Evolutionary conservation across 371 early-diverging fungal genomes (phyloP).

Genomic region (Choanephora cucurbitarum): DNA sequence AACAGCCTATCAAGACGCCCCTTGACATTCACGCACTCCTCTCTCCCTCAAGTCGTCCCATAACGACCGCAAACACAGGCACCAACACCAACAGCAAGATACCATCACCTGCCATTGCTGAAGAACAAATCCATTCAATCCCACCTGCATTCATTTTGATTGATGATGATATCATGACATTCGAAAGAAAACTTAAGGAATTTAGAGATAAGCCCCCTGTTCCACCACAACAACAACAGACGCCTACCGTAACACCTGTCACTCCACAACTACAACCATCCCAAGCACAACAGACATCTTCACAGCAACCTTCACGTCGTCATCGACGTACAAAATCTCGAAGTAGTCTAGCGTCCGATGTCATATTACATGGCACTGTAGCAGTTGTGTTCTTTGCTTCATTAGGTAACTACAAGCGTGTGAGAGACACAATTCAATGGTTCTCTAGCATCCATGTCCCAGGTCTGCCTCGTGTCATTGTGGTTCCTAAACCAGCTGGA

Average conservation of each 20-base stretch:
- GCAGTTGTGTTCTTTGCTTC: slow-evolving; percentile 67
- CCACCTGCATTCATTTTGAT: slow-evolving; percentile 65
- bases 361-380: slow-evolving; percentile 34
- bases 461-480: slow-evolving; percentile 58
- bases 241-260: background rate
- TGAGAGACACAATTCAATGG: slow-evolving; percentile 55
- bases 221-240: slow-evolving; percentile 7
- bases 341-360: background rate
- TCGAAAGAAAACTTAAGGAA: slow-evolving; percentile 49
- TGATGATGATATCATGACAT: slow-evolving; percentile 58
- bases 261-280: background rate
- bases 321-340: slow-evolving; percentile 39
- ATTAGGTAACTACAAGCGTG: slow-evolving; percentile 57
- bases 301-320: slow-evolving; percentile 13
- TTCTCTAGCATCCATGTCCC: slow-evolving; percentile 13
- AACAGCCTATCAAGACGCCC: slow-evolving; percentile 4
- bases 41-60: slow-evolving; percentile 1
- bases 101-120: slow-evolving; percentile 34
- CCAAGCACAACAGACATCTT: background rate
- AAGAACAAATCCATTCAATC: slow-evolving; percentile 30
- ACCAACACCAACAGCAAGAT: slow-evolving; percentile 7
- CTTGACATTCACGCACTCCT: background rate
- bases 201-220: slow-evolving; percentile 36
- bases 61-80: background rate
- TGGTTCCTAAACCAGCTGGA: slow-evolving; percentile 72